These are phyloP conservation scores for Mycothermus thermophilus DNA, from an alignment of 495 filamentous ascomycete species.

Conservation along the genomic window DNA sequence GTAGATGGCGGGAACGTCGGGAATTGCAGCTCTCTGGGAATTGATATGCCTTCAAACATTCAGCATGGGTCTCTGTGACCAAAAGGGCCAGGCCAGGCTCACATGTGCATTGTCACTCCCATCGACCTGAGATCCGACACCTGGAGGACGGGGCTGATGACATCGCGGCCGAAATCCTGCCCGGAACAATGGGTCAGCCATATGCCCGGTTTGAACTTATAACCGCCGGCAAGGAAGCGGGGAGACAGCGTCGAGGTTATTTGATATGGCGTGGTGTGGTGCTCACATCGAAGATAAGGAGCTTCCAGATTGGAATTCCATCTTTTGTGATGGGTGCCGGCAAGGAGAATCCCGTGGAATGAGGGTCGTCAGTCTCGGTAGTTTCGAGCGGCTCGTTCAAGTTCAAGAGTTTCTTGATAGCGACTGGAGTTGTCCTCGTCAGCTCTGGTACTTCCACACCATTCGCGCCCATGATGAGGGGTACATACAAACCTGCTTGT, in stretches of 20 bases:
- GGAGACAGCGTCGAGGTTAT: not conserved
- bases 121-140: constrained; percentile 85
- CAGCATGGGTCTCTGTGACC: not conserved
- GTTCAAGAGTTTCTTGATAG: constrained; percentile 91
- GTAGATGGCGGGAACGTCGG: constrained; percentile 93
- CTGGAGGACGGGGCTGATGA: constrained; percentile 84
- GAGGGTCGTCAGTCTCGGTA: constrained; percentile 38
- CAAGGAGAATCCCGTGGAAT: constrained; percentile 52
- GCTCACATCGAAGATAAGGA: constrained; percentile 21
- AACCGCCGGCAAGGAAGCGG: not conserved
- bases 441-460: no score
- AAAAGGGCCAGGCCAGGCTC: constrained; percentile 1
- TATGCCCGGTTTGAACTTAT: not conserved
- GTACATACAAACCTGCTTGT: constrained; percentile 79
- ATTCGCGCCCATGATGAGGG: no score
- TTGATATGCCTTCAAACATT: constrained; percentile 47
- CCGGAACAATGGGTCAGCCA: not conserved
- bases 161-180: constrained; percentile 46
- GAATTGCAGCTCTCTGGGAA: constrained; percentile 73
- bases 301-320: constrained; percentile 60
- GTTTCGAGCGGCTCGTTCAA: constrained; percentile 61
- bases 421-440: no score
- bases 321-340: constrained; percentile 75
- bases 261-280: no score
- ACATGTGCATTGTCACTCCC: constrained; percentile 95